These are phyloP conservation scores for Ceratobasidium sp. DNA, from an alignment of 1,284 basidiomycete genomes.

Conservation along the genomic window DNA sequence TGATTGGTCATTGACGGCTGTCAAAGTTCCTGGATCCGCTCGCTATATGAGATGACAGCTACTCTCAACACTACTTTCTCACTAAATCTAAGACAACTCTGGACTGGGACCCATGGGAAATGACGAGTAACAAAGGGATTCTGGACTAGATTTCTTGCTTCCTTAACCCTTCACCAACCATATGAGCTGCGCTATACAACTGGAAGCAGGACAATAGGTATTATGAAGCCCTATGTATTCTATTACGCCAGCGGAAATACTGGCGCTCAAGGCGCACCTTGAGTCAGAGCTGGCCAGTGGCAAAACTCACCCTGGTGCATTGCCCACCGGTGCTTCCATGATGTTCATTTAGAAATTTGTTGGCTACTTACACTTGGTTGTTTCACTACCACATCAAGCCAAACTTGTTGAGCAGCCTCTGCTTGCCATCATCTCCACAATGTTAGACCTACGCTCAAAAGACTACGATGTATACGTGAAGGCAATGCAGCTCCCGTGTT, in stretches of 20 bases:
- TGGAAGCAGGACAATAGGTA: neutral
- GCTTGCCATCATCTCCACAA: neutral
- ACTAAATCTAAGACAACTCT: too few relatives aligned
- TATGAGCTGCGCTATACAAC: neutral
- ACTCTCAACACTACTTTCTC: neutral
- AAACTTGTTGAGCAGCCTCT: too few relatives aligned
- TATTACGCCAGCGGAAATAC: neutral
- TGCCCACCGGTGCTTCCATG: too few relatives aligned
- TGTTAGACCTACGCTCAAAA: conserved; percentile 47
- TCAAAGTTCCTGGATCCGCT: neutral
- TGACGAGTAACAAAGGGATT: neutral
- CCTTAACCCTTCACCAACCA: neutral
- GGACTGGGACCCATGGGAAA: neutral
- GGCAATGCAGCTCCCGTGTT: conserved; percentile 39
- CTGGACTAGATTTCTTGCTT: neutral
- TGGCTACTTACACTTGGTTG: too few relatives aligned
- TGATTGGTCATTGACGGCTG: neutral
- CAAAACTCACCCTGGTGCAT: neutral
- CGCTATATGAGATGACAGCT: too few relatives aligned
- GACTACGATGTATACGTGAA: conserved; percentile 43
- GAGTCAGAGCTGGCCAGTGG: neutral
- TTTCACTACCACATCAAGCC: too few relatives aligned
- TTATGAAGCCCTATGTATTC: neutral
- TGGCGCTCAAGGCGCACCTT: neutral
- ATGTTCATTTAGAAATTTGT: too few relatives aligned